A percentile compares a stretch with the other conserved stretches of the same genome.
Conservation (phyloP, 73 alveolate genomes). For the Diophrys appendiculata region DNA sequence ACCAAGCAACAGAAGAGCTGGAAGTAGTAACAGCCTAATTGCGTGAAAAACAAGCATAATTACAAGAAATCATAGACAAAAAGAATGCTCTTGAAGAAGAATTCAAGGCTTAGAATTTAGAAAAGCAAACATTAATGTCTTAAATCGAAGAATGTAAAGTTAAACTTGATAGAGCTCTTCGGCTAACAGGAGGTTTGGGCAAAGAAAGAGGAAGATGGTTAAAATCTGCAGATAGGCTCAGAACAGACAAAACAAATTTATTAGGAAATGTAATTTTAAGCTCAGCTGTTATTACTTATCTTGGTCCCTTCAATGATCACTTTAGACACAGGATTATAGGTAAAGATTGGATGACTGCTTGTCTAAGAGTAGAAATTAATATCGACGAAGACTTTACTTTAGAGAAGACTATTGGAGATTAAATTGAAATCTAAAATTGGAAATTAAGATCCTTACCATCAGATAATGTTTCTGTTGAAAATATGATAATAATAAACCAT, state of each 20-base stretch:
- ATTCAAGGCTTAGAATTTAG: slow-evolving; percentile 76
- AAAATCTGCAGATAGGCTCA: slow-evolving; percentile 76
- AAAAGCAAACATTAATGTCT: slow-evolving; percentile 80
- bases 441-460: slow-evolving; percentile 93
- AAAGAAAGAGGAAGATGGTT: slow-evolving; percentile 95
- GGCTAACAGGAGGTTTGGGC: slow-evolving; percentile 87
- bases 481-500: slow-evolving; percentile 83
- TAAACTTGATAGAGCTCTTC: slow-evolving; percentile 92
- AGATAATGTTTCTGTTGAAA: slow-evolving; percentile 93
- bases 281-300: slow-evolving; percentile 89
- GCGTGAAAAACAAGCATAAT: slow-evolving; percentile 77
- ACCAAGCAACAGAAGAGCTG: slow-evolving; percentile 52
- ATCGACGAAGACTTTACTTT: slow-evolving; percentile 72
- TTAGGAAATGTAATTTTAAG: slow-evolving; percentile 93
- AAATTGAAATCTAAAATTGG: slow-evolving; percentile 97
- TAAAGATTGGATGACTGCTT: slow-evolving; percentile 74
- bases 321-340: slow-evolving; percentile 81
- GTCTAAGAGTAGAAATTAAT: slow-evolving; percentile 71
- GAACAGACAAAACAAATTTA: slow-evolving; percentile 68
- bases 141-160: slow-evolving; percentile 79
- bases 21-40: slow-evolving; percentile 82
- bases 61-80: slow-evolving; percentile 79
- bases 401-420: slow-evolving; percentile 86
- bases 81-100: slow-evolving; percentile 84
- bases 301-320: slow-evolving; percentile 92